phyloP scores from a whole-genome alignment of 352 stramenopile genomes.

The Plasmopara muralis region DNA sequence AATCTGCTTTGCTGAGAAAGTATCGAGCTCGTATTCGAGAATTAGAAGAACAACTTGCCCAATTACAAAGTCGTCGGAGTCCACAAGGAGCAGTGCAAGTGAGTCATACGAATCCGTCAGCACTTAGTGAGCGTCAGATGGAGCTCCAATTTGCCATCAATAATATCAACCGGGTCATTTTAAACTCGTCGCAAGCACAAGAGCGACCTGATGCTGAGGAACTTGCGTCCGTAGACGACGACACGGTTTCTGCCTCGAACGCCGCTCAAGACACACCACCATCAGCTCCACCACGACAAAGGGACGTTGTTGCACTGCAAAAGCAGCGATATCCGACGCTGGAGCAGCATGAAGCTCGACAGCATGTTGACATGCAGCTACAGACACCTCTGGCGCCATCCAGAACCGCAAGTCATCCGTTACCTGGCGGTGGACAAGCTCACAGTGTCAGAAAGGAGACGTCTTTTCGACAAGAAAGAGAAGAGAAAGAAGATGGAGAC shows the following conservation, averaged over 20 bases:
- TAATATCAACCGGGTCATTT: constrained; percentile 74
- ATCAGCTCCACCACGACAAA: neutral
- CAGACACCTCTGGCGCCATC: constrained; percentile 11
- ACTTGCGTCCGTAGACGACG: constrained; percentile 28
- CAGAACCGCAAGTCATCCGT: constrained; percentile 18
- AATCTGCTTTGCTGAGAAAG: constrained; percentile 59
- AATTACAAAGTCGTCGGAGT: constrained; percentile 42
- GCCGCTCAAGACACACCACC: neutral
- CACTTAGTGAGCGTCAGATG: constrained; percentile 50
- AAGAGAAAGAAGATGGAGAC: constrained; percentile 20
- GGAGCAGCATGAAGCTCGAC: constrained; percentile 12
- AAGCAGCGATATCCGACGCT: constrained; percentile 14
- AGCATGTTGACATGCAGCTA: constrained; percentile 12
- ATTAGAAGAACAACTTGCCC: constrained; percentile 57
- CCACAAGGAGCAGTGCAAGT: constrained; percentile 13
- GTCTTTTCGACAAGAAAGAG: constrained; percentile 9
- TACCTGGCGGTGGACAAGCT: constrained; percentile 19
- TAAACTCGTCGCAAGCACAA: constrained; percentile 51
- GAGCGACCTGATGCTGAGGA: constrained; percentile 24
- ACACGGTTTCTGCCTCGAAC: constrained; percentile 1
- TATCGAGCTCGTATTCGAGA: constrained; percentile 61
- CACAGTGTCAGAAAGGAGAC: constrained; percentile 27
- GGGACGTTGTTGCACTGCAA: neutral
- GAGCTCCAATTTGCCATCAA: constrained; percentile 75
- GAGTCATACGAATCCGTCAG: constrained; percentile 11